Evolutionary conservation across 176 grass and related monocot genomes (phyloP).

Genomic region (Raddia guianensis): DNA sequence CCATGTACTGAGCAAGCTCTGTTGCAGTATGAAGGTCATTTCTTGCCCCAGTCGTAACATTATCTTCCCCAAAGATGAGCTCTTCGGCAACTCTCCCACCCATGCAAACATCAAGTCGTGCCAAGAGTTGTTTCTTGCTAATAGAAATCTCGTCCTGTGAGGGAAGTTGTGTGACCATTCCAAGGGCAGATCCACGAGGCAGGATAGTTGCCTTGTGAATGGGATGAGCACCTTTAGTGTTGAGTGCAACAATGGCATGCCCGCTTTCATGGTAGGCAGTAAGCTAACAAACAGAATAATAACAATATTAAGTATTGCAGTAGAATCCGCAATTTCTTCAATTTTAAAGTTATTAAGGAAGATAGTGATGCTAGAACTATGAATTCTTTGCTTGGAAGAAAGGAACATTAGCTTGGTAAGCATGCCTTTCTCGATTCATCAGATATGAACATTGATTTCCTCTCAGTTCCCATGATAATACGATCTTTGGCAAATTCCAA

Average conservation of each 20-base stretch:
- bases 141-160: slow-evolving; percentile 96
- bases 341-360: not conserved
- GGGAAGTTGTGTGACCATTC: slow-evolving; percentile 98
- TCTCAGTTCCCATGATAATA: slow-evolving; percentile 98
- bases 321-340: slow-evolving; percentile 25
- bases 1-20: slow-evolving; percentile 99
- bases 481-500: slow-evolving; percentile 98
- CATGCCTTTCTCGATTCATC: slow-evolving; percentile 91
- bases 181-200: slow-evolving; percentile 89
- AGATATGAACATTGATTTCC: slow-evolving; percentile 94
- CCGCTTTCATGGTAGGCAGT: slow-evolving; percentile 99
- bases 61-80: slow-evolving; percentile 97
- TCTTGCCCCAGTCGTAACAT: slow-evolving; percentile 91
- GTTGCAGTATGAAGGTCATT: slow-evolving; percentile 92
- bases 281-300: slow-evolving; percentile 58
- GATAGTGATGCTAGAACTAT: not conserved
- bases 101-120: slow-evolving; percentile 99
- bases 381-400: slow-evolving; percentile 7
- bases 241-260: slow-evolving; percentile 96
- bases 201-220: slow-evolving; percentile 98
- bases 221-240: slow-evolving; percentile 86
- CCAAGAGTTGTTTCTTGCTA: slow-evolving; percentile 95
- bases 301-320: slow-evolving; percentile 9
- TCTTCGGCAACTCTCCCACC: slow-evolving; percentile 97
- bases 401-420: slow-evolving; percentile 18